Evolutionary conservation across 1,284 basidiomycete species (phyloP), one percentile per base, ranked within the genome.

Genomic region (Ustilago curta): DNA sequence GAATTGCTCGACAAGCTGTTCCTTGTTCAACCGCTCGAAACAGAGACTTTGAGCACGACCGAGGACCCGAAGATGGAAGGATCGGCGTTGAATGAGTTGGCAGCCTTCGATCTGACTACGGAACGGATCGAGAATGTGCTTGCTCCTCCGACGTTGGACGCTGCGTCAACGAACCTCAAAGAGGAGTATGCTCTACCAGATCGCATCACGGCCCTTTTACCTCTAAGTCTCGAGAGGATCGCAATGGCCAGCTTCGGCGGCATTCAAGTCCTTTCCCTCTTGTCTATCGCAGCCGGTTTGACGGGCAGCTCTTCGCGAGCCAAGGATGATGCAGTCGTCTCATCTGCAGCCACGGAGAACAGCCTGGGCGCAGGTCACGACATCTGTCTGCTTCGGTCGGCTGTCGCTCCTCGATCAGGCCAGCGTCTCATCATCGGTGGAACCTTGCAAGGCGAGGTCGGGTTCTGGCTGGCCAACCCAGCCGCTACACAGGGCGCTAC

Each of bases 391-490:
- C 69, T 77, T 11, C 70, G 69, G 27, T 62, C 68, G n/a, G 63
- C 72, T 16, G 40, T 66, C 4, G 58, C 59, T 9, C 72, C 78
- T 42, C 69, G 73, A 19, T 59, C 76, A 3, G 59, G 65, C 16
- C 57, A 57, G 8, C 65, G 67, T 19, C 64, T 70, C 40, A 69
- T 80, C 60, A 39, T 80, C 4, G 78, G 76, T 12, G 77, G 68
- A 16, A 78, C 78, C 3, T 37, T 62, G 18, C 64, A 74, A 32
- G 82, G 82, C 29, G 79, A 81, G 23, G 29, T 83, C 16, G 73
- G 64, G 4, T 61, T 83, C 27, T 80, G 67, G 94, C 53, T 44
- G 3, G 58, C 59, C 11, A 50, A 51, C 7, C 2, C 54, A 16
- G 25, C 31, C 16, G 9, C 50, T 1, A 51, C 43, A 18, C 57